phyloP scores from a whole-genome alignment of 2,329 filamentous ascomycete species.

The Penicillium sp. region DNA sequence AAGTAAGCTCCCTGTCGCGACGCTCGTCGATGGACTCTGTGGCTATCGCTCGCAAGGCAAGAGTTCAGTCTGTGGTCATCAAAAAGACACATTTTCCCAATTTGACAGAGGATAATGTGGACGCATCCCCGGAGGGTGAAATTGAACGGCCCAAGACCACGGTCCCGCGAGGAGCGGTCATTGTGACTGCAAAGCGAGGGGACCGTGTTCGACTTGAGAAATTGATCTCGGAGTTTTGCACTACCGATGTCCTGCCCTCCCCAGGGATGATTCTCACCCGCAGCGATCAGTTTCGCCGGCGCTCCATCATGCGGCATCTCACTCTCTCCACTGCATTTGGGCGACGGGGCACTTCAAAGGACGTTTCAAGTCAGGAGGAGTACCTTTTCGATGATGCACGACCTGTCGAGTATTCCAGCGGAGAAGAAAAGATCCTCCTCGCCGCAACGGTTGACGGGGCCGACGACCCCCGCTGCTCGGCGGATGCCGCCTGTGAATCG shows the following conservation, averaged over 20 bases:
- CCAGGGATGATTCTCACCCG: slow-evolving; percentile 68
- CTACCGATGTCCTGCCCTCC: slow-evolving; percentile 70
- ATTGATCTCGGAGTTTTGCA: slow-evolving; percentile 74
- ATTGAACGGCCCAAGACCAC: slow-evolving; percentile 76
- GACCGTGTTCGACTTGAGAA: slow-evolving; percentile 74
- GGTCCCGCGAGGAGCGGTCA: slow-evolving; percentile 61
- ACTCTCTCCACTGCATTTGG: slow-evolving; percentile 73
- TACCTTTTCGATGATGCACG: slow-evolving; percentile 9
- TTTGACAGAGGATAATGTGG: slow-evolving; percentile 45
- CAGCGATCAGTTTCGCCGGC: slow-evolving; percentile 65
- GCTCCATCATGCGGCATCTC: slow-evolving; percentile 80
- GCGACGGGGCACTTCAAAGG: slow-evolving; percentile 59
- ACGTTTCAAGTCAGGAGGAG: slow-evolving; percentile 17
- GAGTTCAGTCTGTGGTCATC: slow-evolving; percentile 71
- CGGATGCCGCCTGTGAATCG: slow-evolving; percentile 6
- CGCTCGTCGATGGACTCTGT: slow-evolving; percentile 70
- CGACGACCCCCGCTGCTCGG: slow-evolving; percentile 6
- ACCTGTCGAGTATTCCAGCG: slow-evolving; percentile 7
- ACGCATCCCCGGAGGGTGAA: slow-evolving; percentile 42
- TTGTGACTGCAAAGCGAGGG: slow-evolving; percentile 66
- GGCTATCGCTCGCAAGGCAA: slow-evolving; percentile 64
- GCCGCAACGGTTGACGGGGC: slow-evolving; percentile 5
- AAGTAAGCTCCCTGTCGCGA: slow-evolving; percentile 54
- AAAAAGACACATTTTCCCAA: slow-evolving; percentile 73
- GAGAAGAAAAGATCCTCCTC: slow-evolving; percentile 12